Conservation (phyloP, 202 grass and related monocot species). For the Digitaria exilis region DNA sequence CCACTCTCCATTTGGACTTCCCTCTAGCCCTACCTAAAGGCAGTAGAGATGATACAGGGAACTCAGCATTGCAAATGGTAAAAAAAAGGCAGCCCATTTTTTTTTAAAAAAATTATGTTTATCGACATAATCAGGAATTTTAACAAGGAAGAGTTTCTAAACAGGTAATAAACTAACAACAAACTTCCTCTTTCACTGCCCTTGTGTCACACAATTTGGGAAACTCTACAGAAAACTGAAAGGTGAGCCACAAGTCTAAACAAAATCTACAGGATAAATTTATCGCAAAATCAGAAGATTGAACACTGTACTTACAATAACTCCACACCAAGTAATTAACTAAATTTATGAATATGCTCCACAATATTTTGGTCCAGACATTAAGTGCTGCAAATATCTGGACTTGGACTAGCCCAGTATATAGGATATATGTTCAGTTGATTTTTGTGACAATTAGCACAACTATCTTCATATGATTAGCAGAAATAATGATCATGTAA, state of each 20-base stretch:
- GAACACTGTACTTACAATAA: conserved; percentile 27
- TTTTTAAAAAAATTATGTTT: background rate
- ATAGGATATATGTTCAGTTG: background rate
- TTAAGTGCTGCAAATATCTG: background rate
- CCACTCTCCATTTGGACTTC: conserved; percentile 93
- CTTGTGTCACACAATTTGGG: conserved; percentile 7
- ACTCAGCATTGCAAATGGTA: conserved; percentile 36
- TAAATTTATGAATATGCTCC: background rate
- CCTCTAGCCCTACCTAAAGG: conserved; percentile 88
- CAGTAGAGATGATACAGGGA: conserved; percentile 14
- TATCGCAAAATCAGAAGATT: conserved; percentile 12
- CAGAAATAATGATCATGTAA: conserved; percentile 26
- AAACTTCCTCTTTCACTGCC: conserved; percentile 3
- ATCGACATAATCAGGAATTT: background rate
- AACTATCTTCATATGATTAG: background rate
- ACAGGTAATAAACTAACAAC: conserved; percentile 31
- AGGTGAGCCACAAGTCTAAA: conserved; percentile 16
- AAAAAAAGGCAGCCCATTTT: conserved; percentile 6
- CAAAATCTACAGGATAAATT: background rate
- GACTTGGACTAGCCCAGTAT: background rate
- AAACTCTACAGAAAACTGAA: conserved; percentile 2
- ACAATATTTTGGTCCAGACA: background rate
- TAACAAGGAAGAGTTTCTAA: conserved; percentile 3
- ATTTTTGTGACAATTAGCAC: background rate
- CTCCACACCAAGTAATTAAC: background rate